Evolutionary conservation across 1,284 basidiomycete genomes (phyloP), one percentile per base, ranked within the genome.

Genomic region (Ganoderma lucidum): DNA sequence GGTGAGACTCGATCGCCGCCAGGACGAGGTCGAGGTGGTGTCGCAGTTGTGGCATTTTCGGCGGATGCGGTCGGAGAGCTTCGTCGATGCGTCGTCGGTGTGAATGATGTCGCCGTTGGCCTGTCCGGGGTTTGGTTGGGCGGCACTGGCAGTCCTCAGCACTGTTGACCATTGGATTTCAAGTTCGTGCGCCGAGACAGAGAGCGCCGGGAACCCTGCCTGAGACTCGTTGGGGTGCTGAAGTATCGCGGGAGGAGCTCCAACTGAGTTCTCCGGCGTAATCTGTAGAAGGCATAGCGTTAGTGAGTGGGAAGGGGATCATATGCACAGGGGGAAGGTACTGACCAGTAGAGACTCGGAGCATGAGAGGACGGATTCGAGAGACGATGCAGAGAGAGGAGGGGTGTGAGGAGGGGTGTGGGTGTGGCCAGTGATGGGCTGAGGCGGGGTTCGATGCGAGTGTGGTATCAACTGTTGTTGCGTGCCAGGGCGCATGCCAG

Each of bases 11-110:
- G 88, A 90, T 69, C 93, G 82, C 48, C 93, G 82, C 93, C 93
- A 94, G 37, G 93, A 94, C 65, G 90, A 90, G 51, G 93, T 94
- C 74, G 94, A 93, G n/a, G 92, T 93, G 35, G 92, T 93, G 77
- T 88, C 89, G 79, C 92, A 94, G 78, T 94, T 94, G 85, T 91
- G 93, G 79, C 92, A 94, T 62, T 90, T 82, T 45, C 92, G 81
- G 39, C 93, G 85, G 62, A 93, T 88, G 48, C 91, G 85, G 77
- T 93, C 92, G 76, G 87, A 91, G 69, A 93, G 83, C 81, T 94
- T 94, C 0, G 90, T 93, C 0, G 90, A 85, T 0, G 92, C 92
- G 71, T 93, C 90, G 79, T 93, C 89, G 23, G 48, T 51, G 48
- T 51, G 48, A 10, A 51, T 51, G 0, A 81, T 71, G 68, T 83